These are phyloP conservation scores for Sambucus nigra DNA, from an alignment of 129 eudicot species.

Conservation along the genomic window DNA sequence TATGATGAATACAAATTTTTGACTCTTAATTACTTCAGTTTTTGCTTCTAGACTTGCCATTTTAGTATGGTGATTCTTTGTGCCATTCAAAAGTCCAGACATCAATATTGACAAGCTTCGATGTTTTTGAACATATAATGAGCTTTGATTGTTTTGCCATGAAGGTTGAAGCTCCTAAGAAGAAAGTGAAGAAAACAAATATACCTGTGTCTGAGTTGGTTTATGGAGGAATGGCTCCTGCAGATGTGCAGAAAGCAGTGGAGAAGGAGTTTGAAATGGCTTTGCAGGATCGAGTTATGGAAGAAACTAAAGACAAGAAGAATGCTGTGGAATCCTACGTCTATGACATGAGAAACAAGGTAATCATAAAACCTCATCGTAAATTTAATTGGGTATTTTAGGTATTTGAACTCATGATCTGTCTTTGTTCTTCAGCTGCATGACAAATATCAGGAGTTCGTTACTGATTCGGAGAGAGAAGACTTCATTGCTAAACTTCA, in stretches of 20 bases:
- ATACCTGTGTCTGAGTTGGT: slow-evolving; percentile 62
- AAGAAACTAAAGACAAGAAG: slow-evolving; percentile 92
- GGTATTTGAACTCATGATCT: background rate
- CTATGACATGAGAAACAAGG: slow-evolving; percentile 96
- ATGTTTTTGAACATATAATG: too few species aligned
- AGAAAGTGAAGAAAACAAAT: slow-evolving; percentile 58
- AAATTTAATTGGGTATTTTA: background rate
- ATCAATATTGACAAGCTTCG: too few species aligned
- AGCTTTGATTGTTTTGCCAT: too few species aligned
- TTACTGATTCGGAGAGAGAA: slow-evolving; percentile 64
- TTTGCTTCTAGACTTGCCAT: too few species aligned
- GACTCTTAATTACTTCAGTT: too few species aligned
- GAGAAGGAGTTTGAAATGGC: slow-evolving; percentile 98
- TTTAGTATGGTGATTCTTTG: too few species aligned
- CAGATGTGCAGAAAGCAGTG: slow-evolving; percentile 79
- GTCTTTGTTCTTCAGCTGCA: slow-evolving; percentile 37
- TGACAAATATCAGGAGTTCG: slow-evolving; percentile 65
- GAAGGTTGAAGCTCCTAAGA: slow-evolving; percentile 82
- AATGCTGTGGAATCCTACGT: slow-evolving; percentile 94
- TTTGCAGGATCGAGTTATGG: slow-evolving; percentile 90
- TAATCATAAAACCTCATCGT: background rate
- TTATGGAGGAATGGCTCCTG: slow-evolving; percentile 49
- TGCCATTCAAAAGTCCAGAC: too few species aligned
- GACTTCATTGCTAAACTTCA: slow-evolving; percentile 54
- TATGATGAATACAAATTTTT: too few species aligned